A percentile compares a stretch with the other conserved stretches of the same genome.
These are phyloP conservation scores for Mycosphaerelloides madeirae DNA, from an alignment of 2,329 filamentous ascomycete genomes.

Conservation along the genomic window DNA sequence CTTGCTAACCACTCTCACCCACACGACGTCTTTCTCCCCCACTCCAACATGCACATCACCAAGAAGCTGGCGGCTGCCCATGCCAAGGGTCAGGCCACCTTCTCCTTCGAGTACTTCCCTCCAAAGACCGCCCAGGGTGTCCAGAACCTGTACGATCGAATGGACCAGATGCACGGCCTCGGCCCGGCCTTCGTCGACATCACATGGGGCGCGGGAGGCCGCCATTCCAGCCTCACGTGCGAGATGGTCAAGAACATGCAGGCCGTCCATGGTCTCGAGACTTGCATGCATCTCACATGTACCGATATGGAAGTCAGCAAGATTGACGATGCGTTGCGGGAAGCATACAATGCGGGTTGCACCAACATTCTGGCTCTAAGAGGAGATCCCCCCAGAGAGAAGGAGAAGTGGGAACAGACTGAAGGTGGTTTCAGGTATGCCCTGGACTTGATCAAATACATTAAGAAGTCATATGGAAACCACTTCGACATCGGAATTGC, in stretches of 20 bases:
- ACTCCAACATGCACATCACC: slow-evolving; percentile 80
- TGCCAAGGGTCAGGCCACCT: slow-evolving; percentile 73
- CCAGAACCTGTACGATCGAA: slow-evolving; percentile 97
- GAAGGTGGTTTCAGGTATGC: slow-evolving; percentile 83
- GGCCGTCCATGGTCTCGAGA: slow-evolving; percentile 91
- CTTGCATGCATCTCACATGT: slow-evolving; percentile 98
- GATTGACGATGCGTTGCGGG: slow-evolving; percentile 80
- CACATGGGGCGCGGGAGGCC: slow-evolving; percentile 94
- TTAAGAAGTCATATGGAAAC: slow-evolving; percentile 70
- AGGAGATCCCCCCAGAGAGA: slow-evolving; percentile 87
- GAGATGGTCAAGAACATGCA: slow-evolving; percentile 98
- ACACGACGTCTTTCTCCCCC: not conserved
- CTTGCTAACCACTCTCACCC: not conserved
- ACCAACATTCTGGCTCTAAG: slow-evolving; percentile 94
- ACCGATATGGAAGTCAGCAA: slow-evolving; percentile 95
- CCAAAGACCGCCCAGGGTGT: slow-evolving; percentile 97
- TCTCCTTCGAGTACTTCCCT: slow-evolving; percentile 99
- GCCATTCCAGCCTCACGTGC: slow-evolving; percentile 83
- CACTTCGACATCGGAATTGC: slow-evolving; percentile 98
- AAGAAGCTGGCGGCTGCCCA: slow-evolving; percentile 83
- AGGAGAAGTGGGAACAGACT: slow-evolving; percentile 86
- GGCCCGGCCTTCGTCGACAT: slow-evolving; percentile 96
- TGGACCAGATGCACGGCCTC: slow-evolving; percentile 96
- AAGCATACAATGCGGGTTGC: slow-evolving; percentile 90
- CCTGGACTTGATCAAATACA: slow-evolving; percentile 81